Conservation (phyloP, 2,329 filamentous ascomycete species). For the Sporothrix protearum region DNA sequence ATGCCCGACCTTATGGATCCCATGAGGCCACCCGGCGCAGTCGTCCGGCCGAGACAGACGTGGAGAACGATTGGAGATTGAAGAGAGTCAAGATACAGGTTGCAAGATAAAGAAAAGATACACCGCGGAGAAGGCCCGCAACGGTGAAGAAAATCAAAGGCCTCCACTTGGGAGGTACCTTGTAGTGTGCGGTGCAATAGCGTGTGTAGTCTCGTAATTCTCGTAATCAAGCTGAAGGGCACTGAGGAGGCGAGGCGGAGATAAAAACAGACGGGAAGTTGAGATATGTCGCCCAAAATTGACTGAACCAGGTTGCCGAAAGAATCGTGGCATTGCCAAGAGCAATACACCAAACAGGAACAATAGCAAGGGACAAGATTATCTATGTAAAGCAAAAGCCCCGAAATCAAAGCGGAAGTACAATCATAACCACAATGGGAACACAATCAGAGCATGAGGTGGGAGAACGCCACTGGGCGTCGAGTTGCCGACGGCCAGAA, state of each 20-base stretch:
- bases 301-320: not conserved
- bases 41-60: not conserved
- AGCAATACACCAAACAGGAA: not conserved
- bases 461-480: not conserved
- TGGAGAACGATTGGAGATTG: not conserved
- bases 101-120: not conserved
- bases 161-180: not conserved
- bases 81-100: not conserved
- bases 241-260: not conserved
- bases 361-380: not conserved
- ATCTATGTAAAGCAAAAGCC: not conserved
- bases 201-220: too few species aligned
- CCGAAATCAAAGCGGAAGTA: not conserved
- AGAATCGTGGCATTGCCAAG: not conserved
- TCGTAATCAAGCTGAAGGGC: not conserved
- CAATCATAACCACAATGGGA: not conserved
- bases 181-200: not conserved
- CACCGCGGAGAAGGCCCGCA: not conserved
- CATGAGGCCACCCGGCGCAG: not conserved
- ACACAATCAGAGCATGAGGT: not conserved
- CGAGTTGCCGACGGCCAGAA: not conserved
- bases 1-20: not conserved
- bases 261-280: not conserved
- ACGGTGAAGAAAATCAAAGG: not conserved
- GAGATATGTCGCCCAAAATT: not conserved